A percentile compares a stretch with the other conserved stretches of the same genome.
Evolutionary conservation across 257 asterid genomes (phyloP).

Genomic region (Gynochthodes officinalis): DNA sequence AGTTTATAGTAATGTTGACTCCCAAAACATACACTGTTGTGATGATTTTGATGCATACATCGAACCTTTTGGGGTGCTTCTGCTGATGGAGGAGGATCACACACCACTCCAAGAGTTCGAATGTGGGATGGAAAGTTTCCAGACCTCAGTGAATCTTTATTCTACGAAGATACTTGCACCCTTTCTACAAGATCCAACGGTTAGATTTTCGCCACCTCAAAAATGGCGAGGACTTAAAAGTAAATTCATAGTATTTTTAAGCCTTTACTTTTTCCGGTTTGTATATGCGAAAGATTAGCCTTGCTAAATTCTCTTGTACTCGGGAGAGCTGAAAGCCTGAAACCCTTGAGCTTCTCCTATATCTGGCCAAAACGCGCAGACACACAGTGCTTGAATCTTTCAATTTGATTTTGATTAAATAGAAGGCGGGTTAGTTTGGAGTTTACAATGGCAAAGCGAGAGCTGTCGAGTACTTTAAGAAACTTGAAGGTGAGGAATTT

Average conservation of each 20-base stretch:
- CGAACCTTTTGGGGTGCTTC: constrained; percentile 8
- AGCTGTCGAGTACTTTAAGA: constrained; percentile 74
- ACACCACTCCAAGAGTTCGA: constrained; percentile 1
- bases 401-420: background rate
- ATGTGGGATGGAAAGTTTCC: background rate
- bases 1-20: background rate
- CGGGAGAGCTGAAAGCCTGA: no score
- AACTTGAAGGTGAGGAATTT: constrained; percentile 65
- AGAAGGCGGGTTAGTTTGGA: constrained; percentile 5
- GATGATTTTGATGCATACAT: background rate
- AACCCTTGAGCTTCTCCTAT: no score
- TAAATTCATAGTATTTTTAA: background rate
- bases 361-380: background rate
- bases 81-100: constrained; percentile 5
- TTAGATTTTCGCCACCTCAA: background rate
- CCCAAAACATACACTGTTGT: background rate
- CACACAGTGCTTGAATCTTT: background rate
- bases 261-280: background rate
- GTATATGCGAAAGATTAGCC: background rate
- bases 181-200: background rate
- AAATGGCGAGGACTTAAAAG: background rate
- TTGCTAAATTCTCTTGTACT: background rate
- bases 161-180: background rate
- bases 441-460: constrained; percentile 77
- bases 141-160: background rate